Evolutionary conservation across 148 eudicot genomes (phyloP).

Genomic region (Camellia japonica): DNA sequence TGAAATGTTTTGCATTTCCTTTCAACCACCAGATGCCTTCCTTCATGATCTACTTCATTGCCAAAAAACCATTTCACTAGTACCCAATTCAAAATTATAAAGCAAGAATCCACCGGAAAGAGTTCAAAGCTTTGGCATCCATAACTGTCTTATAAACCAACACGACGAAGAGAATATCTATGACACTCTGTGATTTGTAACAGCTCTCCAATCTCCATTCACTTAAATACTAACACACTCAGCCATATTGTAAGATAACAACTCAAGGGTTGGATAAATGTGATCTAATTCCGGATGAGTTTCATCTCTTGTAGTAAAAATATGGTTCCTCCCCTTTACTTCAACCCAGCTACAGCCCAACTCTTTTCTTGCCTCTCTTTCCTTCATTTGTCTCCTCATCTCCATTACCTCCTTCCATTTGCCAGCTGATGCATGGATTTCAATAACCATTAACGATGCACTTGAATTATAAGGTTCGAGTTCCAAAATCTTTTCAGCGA

Average conservation of each 20-base stretch:
- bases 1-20: not conserved
- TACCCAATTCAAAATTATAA: too few relatives aligned
- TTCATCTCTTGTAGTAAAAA: constrained; percentile 21
- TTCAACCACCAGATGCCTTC: not conserved
- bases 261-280: constrained; percentile 19
- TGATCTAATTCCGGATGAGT: constrained; percentile 21
- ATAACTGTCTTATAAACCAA: not conserved
- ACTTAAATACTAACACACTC: constrained; percentile 10
- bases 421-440: constrained; percentile 19
- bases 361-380: constrained; percentile 22
- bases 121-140: constrained; percentile 6
- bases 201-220: not conserved
- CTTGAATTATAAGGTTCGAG: constrained; percentile 26
- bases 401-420: constrained; percentile 15
- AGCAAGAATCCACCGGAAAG: not conserved
- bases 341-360: constrained; percentile 34
- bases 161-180: not conserved
- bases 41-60: not conserved
- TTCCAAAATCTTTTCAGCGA: constrained; percentile 22
- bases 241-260: constrained; percentile 17
- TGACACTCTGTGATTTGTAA: not conserved
- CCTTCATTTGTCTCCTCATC: constrained; percentile 18
- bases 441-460: constrained; percentile 20
- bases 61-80: too few relatives aligned
- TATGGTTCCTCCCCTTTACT: constrained; percentile 22